Evolutionary conservation across 2,329 filamentous ascomycete genomes (phyloP).

Genomic region (Botrytis aclada): DNA sequence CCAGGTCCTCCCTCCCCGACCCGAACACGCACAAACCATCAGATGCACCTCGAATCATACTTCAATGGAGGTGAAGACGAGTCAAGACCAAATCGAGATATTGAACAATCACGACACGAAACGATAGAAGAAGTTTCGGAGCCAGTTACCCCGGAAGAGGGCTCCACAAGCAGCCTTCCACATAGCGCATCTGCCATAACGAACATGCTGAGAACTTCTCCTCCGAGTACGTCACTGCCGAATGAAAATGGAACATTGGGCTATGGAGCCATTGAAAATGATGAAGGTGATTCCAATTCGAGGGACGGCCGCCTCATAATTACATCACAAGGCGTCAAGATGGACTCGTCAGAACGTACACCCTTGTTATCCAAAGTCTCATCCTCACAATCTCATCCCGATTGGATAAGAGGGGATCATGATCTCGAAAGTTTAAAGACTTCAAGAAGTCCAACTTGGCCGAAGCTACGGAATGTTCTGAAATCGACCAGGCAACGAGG

Average conservation of each 20-base stretch:
- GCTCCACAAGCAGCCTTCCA: slow-evolving; percentile 35
- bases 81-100: slow-evolving; percentile 23
- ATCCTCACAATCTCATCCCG: slow-evolving; percentile 28
- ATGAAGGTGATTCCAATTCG: slow-evolving; percentile 7
- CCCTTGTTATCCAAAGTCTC: slow-evolving; percentile 32
- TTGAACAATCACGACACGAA: slow-evolving; percentile 41
- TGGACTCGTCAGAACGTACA: slow-evolving; percentile 33
- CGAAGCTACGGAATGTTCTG: slow-evolving; percentile 32
- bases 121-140: slow-evolving; percentile 62
- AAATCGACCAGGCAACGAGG: slow-evolving; percentile 29
- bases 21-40: slow-evolving; percentile 22
- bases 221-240: slow-evolving; percentile 30
- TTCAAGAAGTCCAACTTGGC: slow-evolving; percentile 29
- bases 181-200: slow-evolving; percentile 47
- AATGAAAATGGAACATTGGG: slow-evolving; percentile 15
- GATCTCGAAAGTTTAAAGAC: slow-evolving; percentile 35
- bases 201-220: slow-evolving; percentile 47
- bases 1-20: slow-evolving; percentile 35
- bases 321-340: slow-evolving; percentile 27
- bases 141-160: slow-evolving; percentile 48
- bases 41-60: slow-evolving; percentile 34
- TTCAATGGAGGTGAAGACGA: slow-evolving; percentile 31
- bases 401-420: slow-evolving; percentile 35
- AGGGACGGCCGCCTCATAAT: slow-evolving; percentile 29
- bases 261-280: slow-evolving; percentile 20